Percentiles rank a stretch among this genome's conserved stretches.
Evolutionary conservation across 371 early-diverging fungal genomes (phyloP).

Genomic region (Synchytrium microbalum): DNA sequence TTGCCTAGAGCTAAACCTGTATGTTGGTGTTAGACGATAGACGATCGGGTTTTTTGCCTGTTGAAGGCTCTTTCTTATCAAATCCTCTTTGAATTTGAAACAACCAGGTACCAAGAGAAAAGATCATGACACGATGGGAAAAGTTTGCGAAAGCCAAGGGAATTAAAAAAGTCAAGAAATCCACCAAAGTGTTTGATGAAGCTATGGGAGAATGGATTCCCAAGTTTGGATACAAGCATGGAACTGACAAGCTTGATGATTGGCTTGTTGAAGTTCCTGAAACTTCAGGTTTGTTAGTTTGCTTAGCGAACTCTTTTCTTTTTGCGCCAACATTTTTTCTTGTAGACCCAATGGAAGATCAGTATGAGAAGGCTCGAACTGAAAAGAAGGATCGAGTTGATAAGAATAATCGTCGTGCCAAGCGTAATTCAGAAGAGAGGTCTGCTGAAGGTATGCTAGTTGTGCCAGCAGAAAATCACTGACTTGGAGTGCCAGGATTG

Average conservation of each 20-base stretch:
- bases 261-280: slow-evolving; percentile 56
- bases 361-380: slow-evolving; percentile 60
- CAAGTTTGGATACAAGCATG: slow-evolving; percentile 85
- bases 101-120: slow-evolving; percentile 64
- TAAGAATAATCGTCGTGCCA: slow-evolving; percentile 76
- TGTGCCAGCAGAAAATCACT: slow-evolving; percentile 37
- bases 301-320: not conserved
- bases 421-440: slow-evolving; percentile 61
- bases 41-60: not conserved
- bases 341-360: slow-evolving; percentile 76
- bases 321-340: slow-evolving; percentile 4
- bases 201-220: slow-evolving; percentile 77
- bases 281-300: not conserved
- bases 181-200: slow-evolving; percentile 82
- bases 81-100: slow-evolving; percentile 12
- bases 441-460: slow-evolving; percentile 56
- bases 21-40: slow-evolving; percentile 3
- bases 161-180: slow-evolving; percentile 83
- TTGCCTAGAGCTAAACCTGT: slow-evolving; percentile 87
- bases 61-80: not conserved
- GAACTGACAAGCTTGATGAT: slow-evolving; percentile 59
- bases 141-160: slow-evolving; percentile 98
- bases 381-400: slow-evolving; percentile 82
- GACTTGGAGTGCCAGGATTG: slow-evolving; percentile 11
- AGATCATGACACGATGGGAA: slow-evolving; percentile 95